phyloP scores from a whole-genome alignment of 176 grass and related monocot genomes.

The Aechmea fasciata region DNA sequence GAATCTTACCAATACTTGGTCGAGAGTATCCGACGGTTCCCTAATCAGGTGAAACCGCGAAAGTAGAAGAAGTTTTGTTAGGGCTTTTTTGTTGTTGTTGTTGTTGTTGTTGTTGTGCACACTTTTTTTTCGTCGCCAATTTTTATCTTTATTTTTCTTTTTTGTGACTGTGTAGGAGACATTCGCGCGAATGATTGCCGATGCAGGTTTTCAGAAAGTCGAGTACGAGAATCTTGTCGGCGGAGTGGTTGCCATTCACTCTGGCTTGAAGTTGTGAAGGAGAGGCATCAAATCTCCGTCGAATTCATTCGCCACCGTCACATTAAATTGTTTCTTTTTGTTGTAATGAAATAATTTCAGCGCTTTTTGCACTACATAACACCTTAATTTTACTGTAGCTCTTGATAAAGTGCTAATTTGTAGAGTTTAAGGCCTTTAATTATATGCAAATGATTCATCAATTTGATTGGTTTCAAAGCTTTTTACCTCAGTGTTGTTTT shows the following conservation, averaged over 20 bases:
- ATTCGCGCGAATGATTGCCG: constrained; percentile 82
- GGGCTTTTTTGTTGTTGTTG: background rate
- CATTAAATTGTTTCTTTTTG: too few species aligned
- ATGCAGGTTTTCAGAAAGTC: constrained; percentile 77
- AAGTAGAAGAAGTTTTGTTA: too few species aligned
- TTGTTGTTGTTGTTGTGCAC: background rate
- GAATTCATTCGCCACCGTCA: too few species aligned
- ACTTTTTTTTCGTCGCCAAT: background rate
- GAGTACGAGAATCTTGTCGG: constrained; percentile 95
- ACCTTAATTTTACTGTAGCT: too few species aligned
- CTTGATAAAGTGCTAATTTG: too few species aligned
- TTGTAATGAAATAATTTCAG: too few species aligned
- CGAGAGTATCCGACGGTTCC: constrained; percentile 75
- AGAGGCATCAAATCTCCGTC: background rate
- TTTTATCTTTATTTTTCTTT: background rate
- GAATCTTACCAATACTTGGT: constrained; percentile 91
- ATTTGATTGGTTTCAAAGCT: too few species aligned
- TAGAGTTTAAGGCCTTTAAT: too few species aligned
- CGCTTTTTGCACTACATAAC: too few species aligned
- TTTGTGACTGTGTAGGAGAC: constrained; percentile 39
- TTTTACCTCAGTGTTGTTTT: too few species aligned
- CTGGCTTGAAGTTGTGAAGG: constrained; percentile 67
- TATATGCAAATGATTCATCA: too few species aligned
- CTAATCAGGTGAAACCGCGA: constrained; percentile 48
- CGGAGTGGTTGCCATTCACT: constrained; percentile 89